These are phyloP conservation scores for Arthrobotrys conoides DNA, from an alignment of 2,329 filamentous ascomycete genomes.

Conservation along the genomic window DNA sequence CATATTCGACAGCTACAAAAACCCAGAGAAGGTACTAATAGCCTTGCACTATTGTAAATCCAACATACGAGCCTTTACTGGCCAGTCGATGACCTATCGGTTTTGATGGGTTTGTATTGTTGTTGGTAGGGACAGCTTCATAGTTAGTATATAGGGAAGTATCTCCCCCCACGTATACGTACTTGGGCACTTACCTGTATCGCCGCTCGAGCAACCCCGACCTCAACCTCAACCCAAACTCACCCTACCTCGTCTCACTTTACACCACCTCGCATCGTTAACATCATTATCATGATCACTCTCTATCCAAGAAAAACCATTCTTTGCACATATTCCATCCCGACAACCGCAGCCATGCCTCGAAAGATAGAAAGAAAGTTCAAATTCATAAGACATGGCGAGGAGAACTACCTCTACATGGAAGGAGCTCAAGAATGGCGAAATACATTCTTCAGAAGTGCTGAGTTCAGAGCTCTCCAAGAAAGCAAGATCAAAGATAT, in stretches of 20 bases:
- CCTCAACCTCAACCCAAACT: background rate
- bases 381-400: background rate
- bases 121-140: background rate
- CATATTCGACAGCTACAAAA: background rate
- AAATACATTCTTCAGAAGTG: conserved; percentile 33
- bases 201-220: background rate
- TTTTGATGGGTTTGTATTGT: background rate
- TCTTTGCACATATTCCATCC: background rate
- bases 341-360: background rate
- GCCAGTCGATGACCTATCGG: background rate
- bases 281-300: background rate
- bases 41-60: background rate
- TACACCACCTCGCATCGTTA: no score
- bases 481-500: conserved; percentile 49
- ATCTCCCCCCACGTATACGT: no score
- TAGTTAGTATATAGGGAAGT: no score
- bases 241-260: no score
- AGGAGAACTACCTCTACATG: conserved; percentile 10
- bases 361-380: background rate
- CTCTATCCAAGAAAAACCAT: background rate
- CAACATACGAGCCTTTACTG: background rate
- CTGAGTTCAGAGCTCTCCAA: conserved; percentile 33
- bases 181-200: background rate
- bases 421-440: conserved; percentile 37
- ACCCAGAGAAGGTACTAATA: background rate